Base-by-base conservation (phyloP, 352 stramenopile species). In the Aphanomyces stellatus region DNA sequence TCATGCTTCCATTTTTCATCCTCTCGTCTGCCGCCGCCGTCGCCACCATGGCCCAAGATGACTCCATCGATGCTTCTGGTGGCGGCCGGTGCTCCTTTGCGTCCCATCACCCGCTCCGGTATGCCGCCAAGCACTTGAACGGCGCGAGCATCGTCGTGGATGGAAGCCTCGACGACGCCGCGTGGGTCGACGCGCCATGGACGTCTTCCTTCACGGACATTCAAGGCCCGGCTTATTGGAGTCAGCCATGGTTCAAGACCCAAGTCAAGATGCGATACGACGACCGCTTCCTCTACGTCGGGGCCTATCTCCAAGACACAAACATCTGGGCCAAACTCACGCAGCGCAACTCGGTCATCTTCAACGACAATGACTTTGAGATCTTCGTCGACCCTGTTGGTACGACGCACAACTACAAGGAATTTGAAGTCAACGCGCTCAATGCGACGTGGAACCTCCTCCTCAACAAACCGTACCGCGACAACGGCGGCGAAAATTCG, bases 341-440 rank as follows among this genome's bases (percentile, higher is more conserved):
- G 0, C 56, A 75, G 13, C 76, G 80, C 51, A 88, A 94, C 60
- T 65, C 77, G 0, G 79, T 93, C 3, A 72, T 92, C 30, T 93
- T 91, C 60, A 75, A 85, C 40, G 90, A 97, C 76, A 96, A 94
- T 53, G 90, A 97, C 76, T 96, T 96, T 74, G 87, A 97, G 70
- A 86, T 96, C 10, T 96, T 97, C 70, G 76, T 96, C 27, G 88
- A 97, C 72, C 74, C 86, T 0, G 75, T 79, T 37, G 81, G 77
- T 7, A 85, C 34, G 27, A 88, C 82, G 25, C 82, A 94, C 73
- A 79, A 90, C 70, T 97, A 97, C 79, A 96, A 96, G 72, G 90
- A 97, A 77, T 77, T 96, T 31, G 90, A 97, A 71, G 51, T 96
- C 6, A 97, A 97, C 69, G 81, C 87, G 8, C 67, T 84, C 37